A percentile compares a stretch with the other conserved stretches of the same genome.
phyloP scores from a whole-genome alignment of 2,329 filamentous ascomycete species.

The Apiospora rasikravindrae region DNA sequence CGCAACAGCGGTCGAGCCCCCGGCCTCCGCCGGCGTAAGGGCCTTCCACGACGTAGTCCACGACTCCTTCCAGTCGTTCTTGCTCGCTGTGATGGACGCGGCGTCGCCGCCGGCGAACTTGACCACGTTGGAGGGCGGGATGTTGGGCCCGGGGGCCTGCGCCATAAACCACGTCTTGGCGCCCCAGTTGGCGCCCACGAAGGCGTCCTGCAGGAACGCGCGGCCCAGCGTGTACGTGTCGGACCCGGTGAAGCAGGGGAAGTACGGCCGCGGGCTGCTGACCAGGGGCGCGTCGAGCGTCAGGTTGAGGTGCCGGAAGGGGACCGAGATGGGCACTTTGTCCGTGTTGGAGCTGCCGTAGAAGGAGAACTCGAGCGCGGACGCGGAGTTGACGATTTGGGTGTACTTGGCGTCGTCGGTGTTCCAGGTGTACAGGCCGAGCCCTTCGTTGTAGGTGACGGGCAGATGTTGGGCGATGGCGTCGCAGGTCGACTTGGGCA shows the following conservation, averaged over 20 bases:
- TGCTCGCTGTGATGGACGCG: slow-evolving; percentile 31
- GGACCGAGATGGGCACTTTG: slow-evolving; percentile 49
- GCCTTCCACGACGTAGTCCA: slow-evolving; percentile 39
- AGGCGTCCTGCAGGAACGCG: slow-evolving; percentile 53
- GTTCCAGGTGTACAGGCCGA: slow-evolving; percentile 50
- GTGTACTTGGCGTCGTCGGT: slow-evolving; percentile 39
- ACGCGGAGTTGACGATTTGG: slow-evolving; percentile 46
- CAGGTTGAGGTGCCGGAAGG: slow-evolving; percentile 45
- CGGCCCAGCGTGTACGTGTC: slow-evolving; percentile 44
- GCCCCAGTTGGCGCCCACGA: slow-evolving; percentile 47
- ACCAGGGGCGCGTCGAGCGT: slow-evolving; percentile 46
- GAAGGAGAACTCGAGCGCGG: slow-evolving; percentile 48
- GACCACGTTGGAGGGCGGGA: slow-evolving; percentile 31
- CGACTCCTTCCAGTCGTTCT: slow-evolving; percentile 40
- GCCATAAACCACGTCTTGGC: slow-evolving; percentile 43
- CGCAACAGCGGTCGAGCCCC: slow-evolving; percentile 22
- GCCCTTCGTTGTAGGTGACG: slow-evolving; percentile 40
- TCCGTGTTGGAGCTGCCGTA: slow-evolving; percentile 35
- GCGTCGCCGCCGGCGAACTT: slow-evolving; percentile 27
- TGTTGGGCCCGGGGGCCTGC: slow-evolving; percentile 46
- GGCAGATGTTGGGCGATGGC: slow-evolving; percentile 44
- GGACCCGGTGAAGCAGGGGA: slow-evolving; percentile 45
- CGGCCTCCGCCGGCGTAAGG: slow-evolving; percentile 30
- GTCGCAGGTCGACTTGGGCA: slow-evolving; percentile 48
- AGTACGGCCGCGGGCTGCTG: slow-evolving; percentile 42